Conservation (phyloP, 805 yeast genomes). For the Metschnikowia peoriensis region DNA sequence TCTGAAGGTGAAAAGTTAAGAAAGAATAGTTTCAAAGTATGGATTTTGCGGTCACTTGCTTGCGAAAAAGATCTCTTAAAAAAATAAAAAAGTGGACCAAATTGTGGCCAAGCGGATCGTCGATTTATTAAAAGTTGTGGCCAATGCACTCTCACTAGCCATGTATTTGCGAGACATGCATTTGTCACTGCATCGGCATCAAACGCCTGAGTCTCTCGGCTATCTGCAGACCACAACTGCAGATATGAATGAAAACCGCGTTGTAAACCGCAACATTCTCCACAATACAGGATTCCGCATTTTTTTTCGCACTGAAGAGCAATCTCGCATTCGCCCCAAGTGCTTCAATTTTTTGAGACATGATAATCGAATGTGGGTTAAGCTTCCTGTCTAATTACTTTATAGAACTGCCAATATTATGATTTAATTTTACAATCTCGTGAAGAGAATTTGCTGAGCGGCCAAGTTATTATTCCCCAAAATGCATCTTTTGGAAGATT, state of each 20-base stretch:
- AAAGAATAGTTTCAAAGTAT: background rate
- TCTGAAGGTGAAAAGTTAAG: too few relatives aligned
- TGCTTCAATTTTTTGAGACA: too few relatives aligned
- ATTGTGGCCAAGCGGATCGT: slow-evolving; percentile 8
- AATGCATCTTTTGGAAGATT: too few relatives aligned
- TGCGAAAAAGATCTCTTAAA: background rate
- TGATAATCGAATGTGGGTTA: too few relatives aligned
- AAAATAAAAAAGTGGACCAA: background rate
- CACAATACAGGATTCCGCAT: background rate
- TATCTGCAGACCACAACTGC: background rate
- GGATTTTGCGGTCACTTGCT: slow-evolving; percentile 1
- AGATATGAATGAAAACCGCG: background rate
- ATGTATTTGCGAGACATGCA: slow-evolving; percentile 3
- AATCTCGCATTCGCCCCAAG: too few relatives aligned
- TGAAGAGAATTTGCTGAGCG: too few relatives aligned
- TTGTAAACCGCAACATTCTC: background rate
- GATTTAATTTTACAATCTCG: too few relatives aligned
- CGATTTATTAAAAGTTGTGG: slow-evolving; percentile 9
- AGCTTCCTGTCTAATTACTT: too few relatives aligned
- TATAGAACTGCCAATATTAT: too few relatives aligned
- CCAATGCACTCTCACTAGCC: slow-evolving; percentile 11
- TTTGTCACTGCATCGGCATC: background rate
- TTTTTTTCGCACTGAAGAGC: too few relatives aligned
- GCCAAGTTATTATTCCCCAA: too few relatives aligned
- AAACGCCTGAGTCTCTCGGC: background rate